Evolutionary conservation across 2,329 filamentous ascomycete species (phyloP), one percentile per base, ranked within the genome.

Genomic region (Alternaria panax): DNA sequence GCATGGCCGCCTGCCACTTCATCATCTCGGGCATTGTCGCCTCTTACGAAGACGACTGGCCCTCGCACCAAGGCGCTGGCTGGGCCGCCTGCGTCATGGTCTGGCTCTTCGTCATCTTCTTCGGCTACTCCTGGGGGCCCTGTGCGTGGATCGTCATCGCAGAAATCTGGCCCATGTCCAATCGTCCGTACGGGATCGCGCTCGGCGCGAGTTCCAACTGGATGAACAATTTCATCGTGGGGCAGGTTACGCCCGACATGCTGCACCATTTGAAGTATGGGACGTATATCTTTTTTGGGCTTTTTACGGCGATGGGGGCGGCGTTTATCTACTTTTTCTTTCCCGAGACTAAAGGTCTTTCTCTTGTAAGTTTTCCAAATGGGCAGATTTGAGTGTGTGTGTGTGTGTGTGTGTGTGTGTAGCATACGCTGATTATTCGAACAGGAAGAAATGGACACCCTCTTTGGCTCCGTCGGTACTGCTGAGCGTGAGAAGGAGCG

Each of bases 81-180:
- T 93, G 91, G 91, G 90, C 81, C 3, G 85, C 88, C 0, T 88
- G 86, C 11, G 82, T 75, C 55, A 89, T 91, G 85, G 86, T 91
- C 9, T 92, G 90, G 90, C 82, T 92, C 0, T 92, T 91, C 65
- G 87, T 91, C 28, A 81, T 91, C 27, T 86, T 90, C 76, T 93
- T 93, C 70, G 90, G 88, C 25, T 92, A 91, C 73, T 88, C 85
- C 0, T 93, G 90, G 90, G 89, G 90, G 0, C 90, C 90, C 1
- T 89, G 87, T 67, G 85, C 88, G 0, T 92, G 90, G 90, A 90
- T 92, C 57, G 83, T 93, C 53, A 85, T 92, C 0, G 86, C 89
- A 1, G 90, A 92, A 76, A 87, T 92, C 41, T 93, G 88, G 87
- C 90, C 90, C 0, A 78, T 92, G 14, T 88, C 85, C 55, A 87